Evolutionary conservation across 2,329 filamentous ascomycete species (phyloP).

Genomic region (Fusarium equiseti): DNA sequence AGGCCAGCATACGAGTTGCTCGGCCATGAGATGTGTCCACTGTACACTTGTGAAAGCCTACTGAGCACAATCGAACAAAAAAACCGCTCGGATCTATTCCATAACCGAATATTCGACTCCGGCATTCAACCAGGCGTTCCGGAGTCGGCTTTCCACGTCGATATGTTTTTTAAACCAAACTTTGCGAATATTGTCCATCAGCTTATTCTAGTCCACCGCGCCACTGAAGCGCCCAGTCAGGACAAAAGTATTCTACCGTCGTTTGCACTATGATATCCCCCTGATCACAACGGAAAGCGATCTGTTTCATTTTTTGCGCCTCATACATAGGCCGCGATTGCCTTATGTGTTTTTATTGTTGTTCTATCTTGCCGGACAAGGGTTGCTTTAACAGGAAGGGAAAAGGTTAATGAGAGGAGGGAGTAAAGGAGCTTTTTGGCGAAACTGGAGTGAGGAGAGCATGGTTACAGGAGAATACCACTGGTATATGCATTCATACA

Average conservation of each 20-base stretch:
- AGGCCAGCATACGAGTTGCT: conserved; percentile 36
- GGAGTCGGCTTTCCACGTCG: conserved; percentile 2
- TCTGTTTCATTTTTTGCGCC: conserved; percentile 23
- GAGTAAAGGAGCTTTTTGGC: conserved; percentile 32
- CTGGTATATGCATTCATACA: conserved; percentile 13
- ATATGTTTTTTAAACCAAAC: conserved; percentile 6
- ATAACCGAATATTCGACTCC: conserved; percentile 15
- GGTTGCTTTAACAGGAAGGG: conserved; percentile 17
- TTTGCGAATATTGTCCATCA: not conserved
- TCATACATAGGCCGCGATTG: conserved; percentile 8
- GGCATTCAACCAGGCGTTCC: not conserved
- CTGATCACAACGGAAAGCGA: conserved; percentile 37
- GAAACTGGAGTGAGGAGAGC: conserved; percentile 14
- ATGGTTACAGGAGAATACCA: conserved; percentile 20
- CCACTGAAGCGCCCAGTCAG: conserved; percentile 5
- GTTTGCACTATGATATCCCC: conserved; percentile 43
- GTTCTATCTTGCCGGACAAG: conserved; percentile 8
- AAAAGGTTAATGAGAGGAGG: conserved; percentile 14
- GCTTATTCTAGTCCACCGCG: conserved; percentile 10
- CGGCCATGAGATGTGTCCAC: conserved; percentile 10
- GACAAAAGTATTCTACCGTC: conserved; percentile 22
- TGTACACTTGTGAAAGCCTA: not conserved
- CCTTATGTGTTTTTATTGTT: conserved; percentile 14
- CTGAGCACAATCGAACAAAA: not conserved
- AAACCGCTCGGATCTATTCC: not conserved